phyloP scores from a whole-genome alignment of 2,329 filamentous ascomycete genomes.

The Ustilaginoidea virens region DNA sequence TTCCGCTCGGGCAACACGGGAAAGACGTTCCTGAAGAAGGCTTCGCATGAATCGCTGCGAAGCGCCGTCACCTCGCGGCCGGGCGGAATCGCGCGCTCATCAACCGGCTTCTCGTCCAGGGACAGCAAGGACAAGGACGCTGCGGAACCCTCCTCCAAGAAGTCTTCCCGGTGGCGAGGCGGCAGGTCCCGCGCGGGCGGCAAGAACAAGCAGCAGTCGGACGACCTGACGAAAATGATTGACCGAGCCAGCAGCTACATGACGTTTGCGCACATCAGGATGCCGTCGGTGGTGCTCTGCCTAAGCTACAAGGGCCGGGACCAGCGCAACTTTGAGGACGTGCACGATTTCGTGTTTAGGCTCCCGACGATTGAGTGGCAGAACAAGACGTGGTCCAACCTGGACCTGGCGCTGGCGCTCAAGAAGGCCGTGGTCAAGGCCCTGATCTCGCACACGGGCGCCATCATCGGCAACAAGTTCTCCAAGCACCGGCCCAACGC shows the following conservation, averaged over 20 bases:
- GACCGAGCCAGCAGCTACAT: constrained; percentile 89
- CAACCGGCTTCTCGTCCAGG: constrained; percentile 28
- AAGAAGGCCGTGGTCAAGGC: constrained; percentile 93
- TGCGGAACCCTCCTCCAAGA: too few relatives aligned
- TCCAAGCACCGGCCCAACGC: constrained; percentile 72
- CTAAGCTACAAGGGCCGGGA: constrained; percentile 94
- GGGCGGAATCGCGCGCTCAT: constrained; percentile 26
- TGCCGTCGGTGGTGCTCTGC: constrained; percentile 88
- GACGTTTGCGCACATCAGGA: constrained; percentile 90
- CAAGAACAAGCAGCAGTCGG: constrained; percentile 46
- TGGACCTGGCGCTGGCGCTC: constrained; percentile 80
- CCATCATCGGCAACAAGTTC: constrained; percentile 96
- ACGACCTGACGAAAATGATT: constrained; percentile 96
- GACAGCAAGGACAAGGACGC: constrained; percentile 20
- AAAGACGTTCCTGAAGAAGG: constrained; percentile 32
- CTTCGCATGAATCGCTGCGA: constrained; percentile 40
- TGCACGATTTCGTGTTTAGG: constrained; percentile 94
- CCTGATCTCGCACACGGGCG: constrained; percentile 85
- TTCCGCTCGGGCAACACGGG: constrained; percentile 29
- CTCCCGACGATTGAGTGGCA: constrained; percentile 89
- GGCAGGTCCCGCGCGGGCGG: constrained; percentile 33
- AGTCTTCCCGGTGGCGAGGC: constrained; percentile 37
- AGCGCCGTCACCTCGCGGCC: constrained; percentile 23
- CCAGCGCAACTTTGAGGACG: constrained; percentile 88
- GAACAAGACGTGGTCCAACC: constrained; percentile 98